Percentiles rank a stretch among this genome's conserved stretches.
Evolutionary conservation across 2,329 filamentous ascomycete genomes (phyloP).

Genomic region (Colletotrichum sp.): DNA sequence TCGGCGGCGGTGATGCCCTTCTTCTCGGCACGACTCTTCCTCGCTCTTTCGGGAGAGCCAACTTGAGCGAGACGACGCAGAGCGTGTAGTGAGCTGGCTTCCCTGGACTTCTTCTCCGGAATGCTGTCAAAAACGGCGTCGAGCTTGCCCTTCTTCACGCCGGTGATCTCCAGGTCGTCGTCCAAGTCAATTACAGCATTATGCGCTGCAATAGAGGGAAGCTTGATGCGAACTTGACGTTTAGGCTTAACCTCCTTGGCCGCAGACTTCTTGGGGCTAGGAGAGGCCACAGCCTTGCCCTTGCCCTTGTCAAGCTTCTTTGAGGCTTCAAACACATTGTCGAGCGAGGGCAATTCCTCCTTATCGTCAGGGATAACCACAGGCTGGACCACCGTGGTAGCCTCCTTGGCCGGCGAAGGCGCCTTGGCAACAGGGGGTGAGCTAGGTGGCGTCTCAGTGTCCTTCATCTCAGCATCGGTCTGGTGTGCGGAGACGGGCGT

Average conservation of each 20-base stretch:
- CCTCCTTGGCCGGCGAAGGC: constrained; percentile 8
- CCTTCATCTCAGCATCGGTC: constrained; percentile 57
- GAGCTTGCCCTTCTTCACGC: constrained; percentile 54
- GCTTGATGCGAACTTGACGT: constrained; percentile 56
- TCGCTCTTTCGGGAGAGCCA: constrained; percentile 62
- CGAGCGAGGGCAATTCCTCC: constrained; percentile 41
- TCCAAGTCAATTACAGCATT: constrained; percentile 49
- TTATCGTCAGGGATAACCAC: constrained; percentile 25
- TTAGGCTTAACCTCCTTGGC: constrained; percentile 37
- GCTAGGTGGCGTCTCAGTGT: constrained; percentile 72
- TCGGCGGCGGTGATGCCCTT: constrained; percentile 71
- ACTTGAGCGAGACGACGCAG: constrained; percentile 79
- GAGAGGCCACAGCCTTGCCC: constrained; percentile 34
- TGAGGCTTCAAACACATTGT: constrained; percentile 36
- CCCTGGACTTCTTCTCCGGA: constrained; percentile 66
- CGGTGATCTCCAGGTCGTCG: constrained; percentile 70
- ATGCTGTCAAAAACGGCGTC: constrained; percentile 73
- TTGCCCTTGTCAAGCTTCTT: constrained; percentile 60
- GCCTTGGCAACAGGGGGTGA: constrained; percentile 59
- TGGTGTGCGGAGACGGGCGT: constrained; percentile 49
- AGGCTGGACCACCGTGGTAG: constrained; percentile 11
- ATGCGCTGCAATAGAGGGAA: constrained; percentile 47
- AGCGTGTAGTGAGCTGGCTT: constrained; percentile 67
- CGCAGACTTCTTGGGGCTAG: constrained; percentile 11
- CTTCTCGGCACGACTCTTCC: constrained; percentile 47